Percentiles rank a stretch among this genome's conserved stretches.
phyloP scores from a whole-genome alignment of 2,329 filamentous ascomycete species.

The Cladosporium oxysporum region DNA sequence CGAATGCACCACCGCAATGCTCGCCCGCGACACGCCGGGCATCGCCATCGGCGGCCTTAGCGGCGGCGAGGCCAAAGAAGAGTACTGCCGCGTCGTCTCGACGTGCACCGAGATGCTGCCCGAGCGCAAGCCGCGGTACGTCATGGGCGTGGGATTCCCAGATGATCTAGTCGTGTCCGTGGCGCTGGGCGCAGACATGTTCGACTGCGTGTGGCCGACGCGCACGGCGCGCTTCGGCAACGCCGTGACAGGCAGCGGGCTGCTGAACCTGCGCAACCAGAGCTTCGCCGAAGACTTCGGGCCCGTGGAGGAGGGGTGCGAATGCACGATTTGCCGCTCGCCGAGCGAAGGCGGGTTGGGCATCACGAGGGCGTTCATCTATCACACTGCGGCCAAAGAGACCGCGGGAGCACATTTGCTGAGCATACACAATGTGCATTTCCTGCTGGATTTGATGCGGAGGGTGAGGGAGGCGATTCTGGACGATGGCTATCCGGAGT shows the following conservation, averaged over 20 bases:
- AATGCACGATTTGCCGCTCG: constrained; percentile 72
- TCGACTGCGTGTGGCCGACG: constrained; percentile 98
- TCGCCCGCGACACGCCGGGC: constrained; percentile 85
- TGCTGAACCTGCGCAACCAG: constrained; percentile 81
- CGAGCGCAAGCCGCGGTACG: constrained; percentile 91
- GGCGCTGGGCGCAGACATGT: constrained; percentile 96
- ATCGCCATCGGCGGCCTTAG: constrained; percentile 95
- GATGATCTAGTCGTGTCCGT: constrained; percentile 94
- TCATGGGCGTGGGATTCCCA: constrained; percentile 97
- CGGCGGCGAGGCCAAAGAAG: constrained; percentile 89
- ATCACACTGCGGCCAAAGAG: constrained; percentile 92
- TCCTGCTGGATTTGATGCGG: constrained; percentile 82
- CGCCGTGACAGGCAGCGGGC: constrained; percentile 77
- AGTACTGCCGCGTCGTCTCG: constrained; percentile 83
- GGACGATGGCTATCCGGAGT: constrained; percentile 66
- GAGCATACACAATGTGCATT: constrained; percentile 95
- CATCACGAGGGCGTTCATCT: constrained; percentile 83
- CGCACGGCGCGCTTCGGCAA: constrained; percentile 95
- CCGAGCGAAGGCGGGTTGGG: constrained; percentile 69
- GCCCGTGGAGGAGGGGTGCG: constrained; percentile 80
- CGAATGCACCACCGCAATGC: constrained; percentile 84
- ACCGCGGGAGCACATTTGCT: constrained; percentile 84
- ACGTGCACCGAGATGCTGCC: constrained; percentile 84
- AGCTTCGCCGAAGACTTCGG: constrained; percentile 76
- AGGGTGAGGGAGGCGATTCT: constrained; percentile 64